Percentiles rank a stretch among this genome's conserved stretches.
Conservation (phyloP, 495 filamentous ascomycete species). For the Xylaria longipes region DNA sequence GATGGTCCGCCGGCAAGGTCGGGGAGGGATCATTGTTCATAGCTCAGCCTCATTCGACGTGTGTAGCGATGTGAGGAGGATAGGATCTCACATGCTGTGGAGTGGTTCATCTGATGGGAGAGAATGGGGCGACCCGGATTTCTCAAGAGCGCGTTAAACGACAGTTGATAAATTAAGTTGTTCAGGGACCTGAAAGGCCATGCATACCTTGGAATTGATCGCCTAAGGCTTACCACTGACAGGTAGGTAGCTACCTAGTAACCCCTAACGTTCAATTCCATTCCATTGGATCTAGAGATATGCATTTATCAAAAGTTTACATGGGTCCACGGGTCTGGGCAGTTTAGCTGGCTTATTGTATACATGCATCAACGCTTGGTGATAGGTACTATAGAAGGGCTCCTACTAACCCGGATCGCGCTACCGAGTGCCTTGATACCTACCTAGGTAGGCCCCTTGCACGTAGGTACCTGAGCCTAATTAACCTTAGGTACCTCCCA, state of each 20-base stretch:
- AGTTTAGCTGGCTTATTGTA: too few relatives aligned
- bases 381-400: too few relatives aligned
- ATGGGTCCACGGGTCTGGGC: too few relatives aligned
- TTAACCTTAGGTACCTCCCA: background rate
- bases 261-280: too few relatives aligned
- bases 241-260: background rate
- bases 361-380: too few relatives aligned
- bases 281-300: too few relatives aligned
- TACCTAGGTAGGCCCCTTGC: background rate
- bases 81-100: conserved; percentile 42
- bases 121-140: background rate
- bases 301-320: too few relatives aligned
- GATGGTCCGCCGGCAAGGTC: conserved; percentile 58
- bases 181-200: background rate
- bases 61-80: conserved; percentile 35
- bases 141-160: conserved; percentile 2
- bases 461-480: background rate
- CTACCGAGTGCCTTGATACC: background rate
- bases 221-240: background rate
- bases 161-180: background rate
- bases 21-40: conserved; percentile 73
- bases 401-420: too few relatives aligned
- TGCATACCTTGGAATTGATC: background rate
- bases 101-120: conserved; percentile 18
- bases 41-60: conserved; percentile 55